Base-by-base conservation (phyloP, 768 basidiomycete genomes). In the Termitomyces sp. region DNA sequence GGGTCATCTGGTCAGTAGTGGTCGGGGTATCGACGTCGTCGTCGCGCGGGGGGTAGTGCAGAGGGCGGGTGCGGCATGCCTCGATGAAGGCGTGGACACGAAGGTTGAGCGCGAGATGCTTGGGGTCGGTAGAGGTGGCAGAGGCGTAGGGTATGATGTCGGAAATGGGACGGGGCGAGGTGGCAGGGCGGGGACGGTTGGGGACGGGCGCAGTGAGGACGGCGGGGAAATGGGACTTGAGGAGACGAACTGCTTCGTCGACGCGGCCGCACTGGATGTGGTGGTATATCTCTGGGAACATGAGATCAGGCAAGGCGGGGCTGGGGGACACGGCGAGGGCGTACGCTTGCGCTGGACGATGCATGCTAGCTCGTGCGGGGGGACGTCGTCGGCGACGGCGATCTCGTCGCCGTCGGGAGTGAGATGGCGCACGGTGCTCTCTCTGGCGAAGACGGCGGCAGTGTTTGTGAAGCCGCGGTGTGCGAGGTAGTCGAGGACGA, bases 71-170 rank as follows among this genome's bases (percentile, higher is more conserved):
- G 31, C 93, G 85, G 62, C 92, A 86, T 22, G 87, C 81, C 71
- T 98, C 95, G 66, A 91, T 86, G 74, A 97, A 98, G 2, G 84
- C 83, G 44, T 90, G 86, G 50, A 97, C 91, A 52, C 88, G 88
- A 41, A 98, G 85, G 68, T 97, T 95, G 61, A 98, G 81, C 18
- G 78, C 76, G 54, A 96, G 78, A 65, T 94, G 91, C 1, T 76
- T 70, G n/a, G 93, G 88, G 49, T 88, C 79, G 30, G 86, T 78
- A 6, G 93, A 88, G 1, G 83, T 87, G 3, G 84, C 73, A 27
- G 82, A 74, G 22, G 81, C 69, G 62, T 84, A 88, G 57, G 80
- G 72, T 45, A 81, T 70, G 37, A 64, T 75, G 41, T 64, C 72
- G 60, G 65, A 75, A 59, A 69, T 67, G 18, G 65, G 63, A 20